phyloP scores from a whole-genome alignment of 2,329 filamentous ascomycete species.

The Botrytis byssoidea region DNA sequence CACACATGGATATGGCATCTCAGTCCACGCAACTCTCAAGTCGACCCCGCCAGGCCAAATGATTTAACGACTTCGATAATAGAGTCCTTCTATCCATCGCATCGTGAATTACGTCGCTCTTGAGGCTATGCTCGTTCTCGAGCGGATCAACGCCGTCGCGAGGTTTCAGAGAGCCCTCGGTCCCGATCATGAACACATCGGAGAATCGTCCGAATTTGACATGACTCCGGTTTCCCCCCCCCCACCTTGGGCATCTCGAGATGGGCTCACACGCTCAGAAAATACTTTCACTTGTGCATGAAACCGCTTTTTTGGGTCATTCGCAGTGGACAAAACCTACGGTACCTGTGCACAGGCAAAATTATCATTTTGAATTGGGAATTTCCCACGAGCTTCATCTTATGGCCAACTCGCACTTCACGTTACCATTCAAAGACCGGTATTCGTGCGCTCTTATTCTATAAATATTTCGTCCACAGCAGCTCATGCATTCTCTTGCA shows the following conservation, averaged over 20 bases:
- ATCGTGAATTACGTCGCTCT: background rate
- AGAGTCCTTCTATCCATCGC: background rate
- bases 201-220: background rate
- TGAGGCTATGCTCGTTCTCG: background rate
- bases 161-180: background rate
- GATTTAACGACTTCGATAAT: background rate
- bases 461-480: background rate
- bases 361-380: background rate
- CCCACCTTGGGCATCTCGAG: conserved; percentile 6
- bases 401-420: background rate
- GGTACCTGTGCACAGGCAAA: background rate
- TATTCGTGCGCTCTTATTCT: background rate
- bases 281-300: background rate
- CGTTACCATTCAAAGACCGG: background rate
- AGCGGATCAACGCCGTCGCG: background rate
- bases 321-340: background rate
- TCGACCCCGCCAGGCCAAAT: background rate
- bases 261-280: background rate
- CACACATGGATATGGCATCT: conserved; percentile 5
- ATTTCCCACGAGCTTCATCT: background rate
- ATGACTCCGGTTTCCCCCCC: background rate
- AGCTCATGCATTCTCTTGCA: background rate
- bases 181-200: background rate
- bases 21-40: background rate
- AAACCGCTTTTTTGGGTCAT: background rate